A percentile compares a stretch with the other conserved stretches of the same genome.
phyloP scores from a whole-genome alignment of 768 basidiomycete genomes.

The Artomyces pyxidatus region DNA sequence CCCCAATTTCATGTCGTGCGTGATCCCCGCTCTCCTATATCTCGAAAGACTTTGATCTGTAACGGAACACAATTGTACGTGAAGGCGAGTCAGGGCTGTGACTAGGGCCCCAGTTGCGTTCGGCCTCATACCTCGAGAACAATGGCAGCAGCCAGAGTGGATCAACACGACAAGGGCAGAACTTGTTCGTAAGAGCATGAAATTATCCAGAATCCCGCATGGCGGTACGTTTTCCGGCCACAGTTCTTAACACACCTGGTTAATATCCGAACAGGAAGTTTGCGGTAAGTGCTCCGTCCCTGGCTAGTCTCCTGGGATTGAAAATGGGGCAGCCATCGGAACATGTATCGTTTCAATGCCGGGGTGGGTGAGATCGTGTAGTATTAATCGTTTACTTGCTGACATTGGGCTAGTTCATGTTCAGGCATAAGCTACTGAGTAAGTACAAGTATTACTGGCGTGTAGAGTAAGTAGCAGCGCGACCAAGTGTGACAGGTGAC shows the following conservation, averaged over 20 bases:
- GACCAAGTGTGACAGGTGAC: too few relatives aligned
- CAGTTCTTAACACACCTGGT: neutral
- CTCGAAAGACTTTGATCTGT: slow-evolving; percentile 12
- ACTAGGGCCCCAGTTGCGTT: slow-evolving; percentile 60
- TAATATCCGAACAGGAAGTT: slow-evolving; percentile 28
- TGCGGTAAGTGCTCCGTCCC: neutral
- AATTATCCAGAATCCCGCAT: slow-evolving; percentile 44
- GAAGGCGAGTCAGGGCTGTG: slow-evolving; percentile 46
- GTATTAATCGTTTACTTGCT: too few relatives aligned
- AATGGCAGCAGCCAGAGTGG: slow-evolving; percentile 76
- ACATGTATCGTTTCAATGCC: slow-evolving; percentile 92
- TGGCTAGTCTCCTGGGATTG: neutral
- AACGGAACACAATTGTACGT: neutral
- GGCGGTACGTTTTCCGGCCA: slow-evolving; percentile 24
- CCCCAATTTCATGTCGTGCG: slow-evolving; percentile 41
- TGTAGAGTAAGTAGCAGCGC: slow-evolving; percentile 31
- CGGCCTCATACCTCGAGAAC: slow-evolving; percentile 63
- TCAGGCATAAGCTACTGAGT: slow-evolving; percentile 32
- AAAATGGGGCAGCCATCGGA: slow-evolving; percentile 55
- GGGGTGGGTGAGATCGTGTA: slow-evolving; percentile 46
- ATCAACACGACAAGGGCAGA: slow-evolving; percentile 47
- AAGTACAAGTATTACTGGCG: slow-evolving; percentile 39
- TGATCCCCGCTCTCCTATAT: neutral
- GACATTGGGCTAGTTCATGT: slow-evolving; percentile 47
- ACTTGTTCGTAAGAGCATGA: slow-evolving; percentile 42